These are phyloP conservation scores for Vitellaria paradoxa DNA, from an alignment of 179 eudicot species.

Conservation along the genomic window DNA sequence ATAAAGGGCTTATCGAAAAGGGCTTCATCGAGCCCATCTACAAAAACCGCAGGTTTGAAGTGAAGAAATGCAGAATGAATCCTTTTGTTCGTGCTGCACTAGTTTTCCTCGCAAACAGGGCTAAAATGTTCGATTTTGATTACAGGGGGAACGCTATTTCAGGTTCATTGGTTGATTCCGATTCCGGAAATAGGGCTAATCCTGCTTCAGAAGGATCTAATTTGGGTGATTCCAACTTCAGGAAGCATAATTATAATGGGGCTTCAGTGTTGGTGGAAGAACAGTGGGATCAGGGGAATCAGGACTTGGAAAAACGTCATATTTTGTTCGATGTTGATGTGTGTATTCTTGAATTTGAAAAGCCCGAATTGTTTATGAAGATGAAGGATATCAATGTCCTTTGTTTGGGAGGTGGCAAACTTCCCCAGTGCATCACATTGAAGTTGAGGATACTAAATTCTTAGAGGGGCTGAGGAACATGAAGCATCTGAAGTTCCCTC, in stretches of 20 bases:
- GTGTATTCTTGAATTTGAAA: slow-evolving; percentile 21
- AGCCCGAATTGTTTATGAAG: slow-evolving; percentile 19
- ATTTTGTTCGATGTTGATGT: slow-evolving; percentile 29
- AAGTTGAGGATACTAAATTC: slow-evolving; percentile 23
- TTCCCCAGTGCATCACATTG: slow-evolving; percentile 25
- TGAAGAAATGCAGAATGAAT: slow-evolving; percentile 27
- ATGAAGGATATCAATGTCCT: slow-evolving; percentile 33
- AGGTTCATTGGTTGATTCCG: not conserved
- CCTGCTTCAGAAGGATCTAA: not conserved
- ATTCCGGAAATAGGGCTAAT: slow-evolving; percentile 13
- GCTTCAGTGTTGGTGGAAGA: too few relatives aligned
- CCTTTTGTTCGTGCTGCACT: slow-evolving; percentile 30
- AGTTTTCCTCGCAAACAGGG: slow-evolving; percentile 20
- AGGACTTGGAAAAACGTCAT: slow-evolving; percentile 18
- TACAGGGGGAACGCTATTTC: not conserved
- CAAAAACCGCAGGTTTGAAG: slow-evolving; percentile 13
- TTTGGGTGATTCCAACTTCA: too few relatives aligned
- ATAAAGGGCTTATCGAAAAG: slow-evolving; percentile 19
- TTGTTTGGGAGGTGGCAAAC: slow-evolving; percentile 23
- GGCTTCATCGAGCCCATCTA: slow-evolving; percentile 25
- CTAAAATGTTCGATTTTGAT: slow-evolving; percentile 26
- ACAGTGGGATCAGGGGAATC: too few relatives aligned
- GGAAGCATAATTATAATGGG: too few relatives aligned
- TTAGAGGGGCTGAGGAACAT: slow-evolving; percentile 22
- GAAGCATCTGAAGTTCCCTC: slow-evolving; percentile 23